Evolutionary conservation across 768 basidiomycete genomes (phyloP), one percentile per base, ranked within the genome.

Genomic region (Dentipellis sp.): DNA sequence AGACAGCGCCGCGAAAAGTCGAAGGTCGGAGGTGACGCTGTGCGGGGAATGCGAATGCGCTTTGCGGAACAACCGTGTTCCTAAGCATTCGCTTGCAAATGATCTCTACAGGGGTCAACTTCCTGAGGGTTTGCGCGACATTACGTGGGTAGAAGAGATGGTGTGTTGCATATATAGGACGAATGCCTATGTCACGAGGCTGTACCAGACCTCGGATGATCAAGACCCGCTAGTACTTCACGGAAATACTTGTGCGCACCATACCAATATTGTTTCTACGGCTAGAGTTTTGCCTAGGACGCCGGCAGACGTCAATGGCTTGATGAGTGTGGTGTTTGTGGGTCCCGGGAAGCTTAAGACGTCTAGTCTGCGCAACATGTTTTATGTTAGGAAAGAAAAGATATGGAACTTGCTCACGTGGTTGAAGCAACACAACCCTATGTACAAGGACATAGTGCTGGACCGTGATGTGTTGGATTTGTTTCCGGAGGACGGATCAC

Each of bases 221-320:
- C 22, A 12, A 0, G 57, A 65, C 17, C 66, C 71, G 0, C 56
- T 22, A 10, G 59, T 69, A 0, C 64, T 71, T 40, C 64, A 69
- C 62, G 70, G 70, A 1, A 72, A 72, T 50, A 71, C 66, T 1
- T 72, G 70, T 61, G 64, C 70, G 7, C 68, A 71, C 61, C 62
- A 70, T 7, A 65, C 65, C 61, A 72, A 73, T 57, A 36, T 70
- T 2, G 21, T 67, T 2, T 68, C 68, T 1, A 69, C 68, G 12
- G 68, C 65, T 0, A 16, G 45, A 29, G 57, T 64, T 0, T 51
- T 72, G 1, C 70, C 69, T 16, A 49, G 63, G 0, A 66, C 66
- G 0, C 66, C 66, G 12, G 38, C 56, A 2, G 63, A 72, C 62
- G 47, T 72, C 0, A 64, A 56, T 50, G 65, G 59, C 11, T 50